Evolutionary conservation across 1,284 basidiomycete genomes (phyloP).

Genomic region (Irpex sp.): DNA sequence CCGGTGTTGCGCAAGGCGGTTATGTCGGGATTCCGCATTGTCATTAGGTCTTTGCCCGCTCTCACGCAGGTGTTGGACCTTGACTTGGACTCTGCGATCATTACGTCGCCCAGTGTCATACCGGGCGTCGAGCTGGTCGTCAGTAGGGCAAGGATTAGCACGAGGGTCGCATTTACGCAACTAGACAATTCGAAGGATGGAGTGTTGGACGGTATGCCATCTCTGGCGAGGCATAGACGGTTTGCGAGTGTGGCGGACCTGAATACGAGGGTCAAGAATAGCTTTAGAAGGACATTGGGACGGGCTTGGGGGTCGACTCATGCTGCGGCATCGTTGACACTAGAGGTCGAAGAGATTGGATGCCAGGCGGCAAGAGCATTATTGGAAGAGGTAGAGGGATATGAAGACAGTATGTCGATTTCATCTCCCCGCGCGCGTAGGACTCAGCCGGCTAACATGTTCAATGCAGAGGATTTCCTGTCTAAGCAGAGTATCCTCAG

Average conservation of each 20-base stretch:
- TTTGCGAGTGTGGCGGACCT: constrained; percentile 49
- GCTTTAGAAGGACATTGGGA: constrained; percentile 59
- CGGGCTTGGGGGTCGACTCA: constrained; percentile 59
- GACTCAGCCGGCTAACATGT: not conserved
- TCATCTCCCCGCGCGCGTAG: not conserved
- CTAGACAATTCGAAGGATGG: constrained; percentile 32
- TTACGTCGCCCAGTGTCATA: constrained; percentile 41
- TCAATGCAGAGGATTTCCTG: constrained; percentile 11
- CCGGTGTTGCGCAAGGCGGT: constrained; percentile 53
- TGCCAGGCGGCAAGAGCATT: constrained; percentile 32
- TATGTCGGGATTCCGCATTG: constrained; percentile 46
- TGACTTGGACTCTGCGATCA: constrained; percentile 49
- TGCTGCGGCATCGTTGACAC: constrained; percentile 44
- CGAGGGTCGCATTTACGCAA: constrained; percentile 49
- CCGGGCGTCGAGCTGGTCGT: constrained; percentile 46
- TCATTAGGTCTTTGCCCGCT: constrained; percentile 58
- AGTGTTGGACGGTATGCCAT: constrained; percentile 19
- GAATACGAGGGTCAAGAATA: constrained; percentile 53
- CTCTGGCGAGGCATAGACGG: constrained; percentile 18
- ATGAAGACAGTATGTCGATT: not conserved
- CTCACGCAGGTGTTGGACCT: constrained; percentile 62
- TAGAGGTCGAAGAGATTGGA: constrained; percentile 45
- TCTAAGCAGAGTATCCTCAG: constrained; percentile 32
- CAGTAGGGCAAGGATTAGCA: constrained; percentile 47
- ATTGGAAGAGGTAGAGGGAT: constrained; percentile 5